Evolutionary conservation across 2,329 filamentous ascomycete genomes (phyloP), one percentile per base, ranked within the genome.

Genomic region (Daldinia sp.): DNA sequence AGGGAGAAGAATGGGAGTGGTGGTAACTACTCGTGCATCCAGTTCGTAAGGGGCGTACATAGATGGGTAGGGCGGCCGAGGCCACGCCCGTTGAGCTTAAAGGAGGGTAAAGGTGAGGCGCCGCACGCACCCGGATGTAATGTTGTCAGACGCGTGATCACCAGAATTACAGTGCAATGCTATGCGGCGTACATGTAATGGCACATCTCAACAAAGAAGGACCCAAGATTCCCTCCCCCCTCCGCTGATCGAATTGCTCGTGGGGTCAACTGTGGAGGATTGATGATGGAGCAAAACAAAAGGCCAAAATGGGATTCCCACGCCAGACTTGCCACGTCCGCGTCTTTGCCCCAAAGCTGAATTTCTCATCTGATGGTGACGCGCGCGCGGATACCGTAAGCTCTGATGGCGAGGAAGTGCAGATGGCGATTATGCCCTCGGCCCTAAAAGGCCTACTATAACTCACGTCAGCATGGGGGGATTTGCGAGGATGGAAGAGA

Each of bases 401-500:
- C 64, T 50, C 17, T 58, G 54, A 39, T 62, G 34, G 58, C 15
- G 58, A 59, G 58, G 64, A 62, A 56, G 52, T 58, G 58, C 62
- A 56, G 62, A 59, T 65, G 64, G 60, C 51, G 49, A 17, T 32
- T 23, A 17, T 57, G 19, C 39, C 39, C 56, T 58, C 57, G 53
- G 58, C 55, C 37, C 54, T 57, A 51, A 45, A 27, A 57, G 29
- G 58, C 25, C n/a, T 54, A 27, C 13, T 50, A 37, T 32, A 59
- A 67, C 64, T 67, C 64, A 67, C 64, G 64, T 67, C 64, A 67
- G 64, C 64, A 55, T 50, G 41, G 51, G 50, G 25, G 47, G 47
- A 4, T n/a, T 21, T 23, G 27, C 6, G 32, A 35, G 29, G 47
- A 51, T 34, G 47, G 30, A 23, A 17, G 27, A 58, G 34, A 50